A percentile compares a stretch with the other conserved stretches of the same genome.
These are phyloP conservation scores for Meyerozyma sp. DNA, from an alignment of 1,139 yeast genomes.

Conservation along the genomic window DNA sequence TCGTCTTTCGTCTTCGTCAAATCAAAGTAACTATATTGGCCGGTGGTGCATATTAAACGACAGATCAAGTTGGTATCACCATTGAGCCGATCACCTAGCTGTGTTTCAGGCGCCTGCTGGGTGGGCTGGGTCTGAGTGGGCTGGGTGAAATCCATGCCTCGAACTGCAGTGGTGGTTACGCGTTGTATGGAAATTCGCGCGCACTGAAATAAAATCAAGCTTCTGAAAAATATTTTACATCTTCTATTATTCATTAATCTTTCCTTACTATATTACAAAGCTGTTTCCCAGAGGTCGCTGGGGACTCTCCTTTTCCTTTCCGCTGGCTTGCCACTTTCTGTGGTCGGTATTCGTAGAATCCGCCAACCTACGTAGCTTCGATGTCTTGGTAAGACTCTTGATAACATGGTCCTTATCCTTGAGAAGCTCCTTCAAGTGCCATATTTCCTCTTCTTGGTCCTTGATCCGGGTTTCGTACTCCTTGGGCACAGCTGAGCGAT, in stretches of 20 bases:
- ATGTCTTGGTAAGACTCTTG: constrained; percentile 61
- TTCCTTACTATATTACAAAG: not conserved
- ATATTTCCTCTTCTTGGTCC: constrained; percentile 68
- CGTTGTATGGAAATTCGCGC: not conserved
- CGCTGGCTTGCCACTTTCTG: not conserved
- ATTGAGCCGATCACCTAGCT: constrained; percentile 17
- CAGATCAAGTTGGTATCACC: constrained; percentile 29
- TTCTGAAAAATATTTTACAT: not conserved
- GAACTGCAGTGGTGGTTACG: not conserved
- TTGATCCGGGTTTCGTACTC: constrained; percentile 27
- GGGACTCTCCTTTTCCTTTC: not conserved
- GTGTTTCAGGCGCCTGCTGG: constrained; percentile 45
- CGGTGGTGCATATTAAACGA: constrained; percentile 63
- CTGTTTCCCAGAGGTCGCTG: not conserved
- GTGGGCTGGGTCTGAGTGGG: constrained; percentile 69
- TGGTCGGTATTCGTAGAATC: constrained; percentile 19
- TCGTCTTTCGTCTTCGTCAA: constrained; percentile 21
- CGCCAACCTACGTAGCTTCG: constrained; percentile 45
- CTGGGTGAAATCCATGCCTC: constrained; percentile 30
- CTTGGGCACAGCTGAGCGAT: constrained; percentile 5
- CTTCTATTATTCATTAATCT: no score
- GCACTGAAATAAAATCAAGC: not conserved
- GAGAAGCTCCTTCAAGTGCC: constrained; percentile 56
- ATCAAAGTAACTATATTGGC: constrained; percentile 48
- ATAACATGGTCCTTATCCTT: constrained; percentile 74